Conservation (phyloP, 129 eudicot genomes). For the Arctium minus region DNA sequence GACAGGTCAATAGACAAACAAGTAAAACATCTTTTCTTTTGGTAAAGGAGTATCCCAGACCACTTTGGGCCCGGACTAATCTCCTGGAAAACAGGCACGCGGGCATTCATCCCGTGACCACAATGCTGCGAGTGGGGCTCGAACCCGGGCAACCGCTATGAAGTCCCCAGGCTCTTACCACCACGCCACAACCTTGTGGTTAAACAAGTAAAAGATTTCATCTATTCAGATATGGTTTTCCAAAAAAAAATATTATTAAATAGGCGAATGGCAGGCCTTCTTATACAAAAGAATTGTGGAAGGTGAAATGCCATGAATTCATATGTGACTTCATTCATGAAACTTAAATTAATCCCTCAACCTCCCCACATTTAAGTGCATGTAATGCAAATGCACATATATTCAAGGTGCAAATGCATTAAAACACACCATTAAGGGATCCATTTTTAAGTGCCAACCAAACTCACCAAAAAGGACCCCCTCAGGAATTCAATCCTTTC, state of each 20-base stretch:
- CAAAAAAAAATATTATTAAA: neutral
- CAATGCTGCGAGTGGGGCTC: too few relatives aligned
- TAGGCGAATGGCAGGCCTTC: slow-evolving; percentile 1
- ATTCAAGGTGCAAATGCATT: slow-evolving; percentile 37
- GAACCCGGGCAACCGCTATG: too few relatives aligned
- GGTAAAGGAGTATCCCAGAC: too few relatives aligned
- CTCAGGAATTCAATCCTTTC: slow-evolving; percentile 26
- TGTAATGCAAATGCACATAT: neutral
- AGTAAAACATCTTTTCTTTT: too few relatives aligned
- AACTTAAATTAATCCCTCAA: slow-evolving; percentile 34
- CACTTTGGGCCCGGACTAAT: too few relatives aligned
- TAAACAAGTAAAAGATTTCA: neutral
- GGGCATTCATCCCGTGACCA: too few relatives aligned
- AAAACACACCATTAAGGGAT: slow-evolving; percentile 31
- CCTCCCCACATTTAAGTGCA: slow-evolving; percentile 16
- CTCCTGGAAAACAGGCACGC: too few relatives aligned
- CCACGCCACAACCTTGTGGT: too few relatives aligned
- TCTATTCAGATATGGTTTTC: neutral
- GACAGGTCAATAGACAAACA: neutral
- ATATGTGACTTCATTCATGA: slow-evolving; percentile 37
- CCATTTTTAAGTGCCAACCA: slow-evolving; percentile 43
- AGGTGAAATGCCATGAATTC: slow-evolving; percentile 35
- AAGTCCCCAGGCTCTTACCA: too few relatives aligned
- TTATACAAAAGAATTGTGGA: slow-evolving; percentile 24
- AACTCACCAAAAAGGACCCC: slow-evolving; percentile 25